These are phyloP conservation scores for Aureobasidium sp. DNA, from an alignment of 2,329 filamentous ascomycete genomes.

Conservation along the genomic window DNA sequence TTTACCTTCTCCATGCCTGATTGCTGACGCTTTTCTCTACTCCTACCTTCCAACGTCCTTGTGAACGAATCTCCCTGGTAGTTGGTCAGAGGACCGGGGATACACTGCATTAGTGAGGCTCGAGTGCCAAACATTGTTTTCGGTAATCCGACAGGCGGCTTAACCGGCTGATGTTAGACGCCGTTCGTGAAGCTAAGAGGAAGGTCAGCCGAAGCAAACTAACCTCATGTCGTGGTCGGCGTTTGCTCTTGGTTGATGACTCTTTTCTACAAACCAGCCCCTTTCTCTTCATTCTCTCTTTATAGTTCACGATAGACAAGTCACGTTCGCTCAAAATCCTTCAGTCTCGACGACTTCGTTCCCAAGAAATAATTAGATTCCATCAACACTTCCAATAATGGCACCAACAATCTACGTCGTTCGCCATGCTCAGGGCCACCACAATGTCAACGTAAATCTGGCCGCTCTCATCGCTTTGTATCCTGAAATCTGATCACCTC, in stretches of 20 bases:
- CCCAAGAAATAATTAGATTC: no score
- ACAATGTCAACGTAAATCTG: constrained; percentile 65
- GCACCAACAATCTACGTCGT: constrained; percentile 54
- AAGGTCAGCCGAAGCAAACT: background rate
- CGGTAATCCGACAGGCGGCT: background rate
- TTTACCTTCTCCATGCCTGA: background rate
- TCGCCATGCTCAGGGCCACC: constrained; percentile 65
- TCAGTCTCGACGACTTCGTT: no score
- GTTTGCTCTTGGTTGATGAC: background rate
- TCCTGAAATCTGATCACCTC: background rate
- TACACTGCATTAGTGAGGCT: background rate
- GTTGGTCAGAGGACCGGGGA: background rate
- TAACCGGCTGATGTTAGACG: background rate
- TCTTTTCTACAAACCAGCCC: background rate
- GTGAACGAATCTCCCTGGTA: no score
- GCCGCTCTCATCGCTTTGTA: constrained; percentile 15
- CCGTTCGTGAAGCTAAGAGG: background rate
- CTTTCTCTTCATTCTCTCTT: background rate
- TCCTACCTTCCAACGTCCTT: background rate
- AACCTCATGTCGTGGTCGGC: background rate
- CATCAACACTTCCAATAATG: constrained; percentile 17
- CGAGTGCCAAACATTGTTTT: no score
- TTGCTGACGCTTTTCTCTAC: background rate
- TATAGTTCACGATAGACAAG: no score
- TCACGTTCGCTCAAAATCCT: no score